Conservation (phyloP, 2,329 filamentous ascomycete species). For the Didymosphaeria variabile region DNA sequence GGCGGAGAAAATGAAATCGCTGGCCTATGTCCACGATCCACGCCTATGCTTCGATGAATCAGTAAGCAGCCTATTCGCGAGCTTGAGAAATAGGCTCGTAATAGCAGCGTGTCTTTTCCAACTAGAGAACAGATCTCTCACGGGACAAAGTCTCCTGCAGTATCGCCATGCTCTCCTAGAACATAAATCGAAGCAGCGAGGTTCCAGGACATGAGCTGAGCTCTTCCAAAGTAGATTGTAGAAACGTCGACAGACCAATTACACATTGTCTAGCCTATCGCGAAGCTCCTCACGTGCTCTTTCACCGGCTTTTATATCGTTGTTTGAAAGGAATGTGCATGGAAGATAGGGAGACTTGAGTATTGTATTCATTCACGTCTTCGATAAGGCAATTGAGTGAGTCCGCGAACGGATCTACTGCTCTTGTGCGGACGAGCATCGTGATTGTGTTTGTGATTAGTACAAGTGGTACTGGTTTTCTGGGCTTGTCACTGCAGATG, state of each 20-base stretch:
- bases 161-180: background rate
- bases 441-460: background rate
- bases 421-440: background rate
- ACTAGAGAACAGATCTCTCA: background rate
- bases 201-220: background rate
- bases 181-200: background rate
- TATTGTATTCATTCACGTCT: too few species aligned
- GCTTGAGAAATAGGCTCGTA: background rate
- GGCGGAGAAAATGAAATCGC: too few species aligned
- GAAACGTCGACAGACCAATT: background rate
- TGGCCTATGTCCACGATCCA: background rate
- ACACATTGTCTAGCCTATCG: background rate
- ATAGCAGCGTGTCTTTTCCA: background rate
- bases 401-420: background rate
- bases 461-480: background rate
- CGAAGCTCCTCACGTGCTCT: background rate
- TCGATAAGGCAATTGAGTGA: background rate
- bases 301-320: background rate
- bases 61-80: background rate
- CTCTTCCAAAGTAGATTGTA: background rate
- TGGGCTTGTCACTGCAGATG: too few species aligned
- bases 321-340: background rate
- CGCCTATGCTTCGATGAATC: background rate
- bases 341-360: too few species aligned
- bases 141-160: background rate